Evolutionary conservation across 192 early-diverging fungal genomes (phyloP), one percentile per base, ranked within the genome.

Genomic region (Mortierella hygrophila): DNA sequence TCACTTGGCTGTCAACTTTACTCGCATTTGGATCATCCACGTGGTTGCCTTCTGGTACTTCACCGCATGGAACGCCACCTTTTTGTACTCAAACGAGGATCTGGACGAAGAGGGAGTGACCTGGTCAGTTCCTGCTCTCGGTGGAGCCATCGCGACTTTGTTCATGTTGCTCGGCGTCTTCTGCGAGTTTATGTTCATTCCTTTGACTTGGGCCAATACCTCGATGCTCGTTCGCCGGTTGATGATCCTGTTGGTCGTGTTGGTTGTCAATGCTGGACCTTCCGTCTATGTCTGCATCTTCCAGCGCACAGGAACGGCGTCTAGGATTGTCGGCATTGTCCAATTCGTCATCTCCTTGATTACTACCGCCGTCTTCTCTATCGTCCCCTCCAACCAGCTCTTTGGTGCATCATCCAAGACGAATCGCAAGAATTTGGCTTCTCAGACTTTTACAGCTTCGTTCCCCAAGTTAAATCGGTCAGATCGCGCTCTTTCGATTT

Each of bases 11-110:
- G 93, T 93, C 89, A 97, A 96, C 88, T 96, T 97, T 72, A 93
- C 94, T 42, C 95, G 96, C 37, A 91, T 96, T 37, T 97, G 96
- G 96, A 94, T 97, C 75, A 94, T 97, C 84, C 95, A 97, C 80
- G 82, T 97, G 54, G 91, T 92, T 4, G 83, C 93, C 15, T 96
- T 94, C 84, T 96, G 93, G 91, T 95, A 95, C 88, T 96, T 95
- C 89, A 95, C 95, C 32, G 92, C 92, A 79, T 94, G 92, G 54
- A 93, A 94, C 69, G 92, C 93, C 18, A 90, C 92, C 49, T 94
- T 94, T 74, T 54, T 96, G 26, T 95, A 95, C 88, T 90, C 88
- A 73, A 79, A 83, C 35, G 86, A 90, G 70, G 81, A 86, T n/a
- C 85, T 85, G 21, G 78, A 88, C 35, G 91, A 89, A 37, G 76